Percentiles rank a stretch among this genome's conserved stretches.
phyloP scores from a whole-genome alignment of 192 early-diverging fungal species.

The Coemansia sp. region DNA sequence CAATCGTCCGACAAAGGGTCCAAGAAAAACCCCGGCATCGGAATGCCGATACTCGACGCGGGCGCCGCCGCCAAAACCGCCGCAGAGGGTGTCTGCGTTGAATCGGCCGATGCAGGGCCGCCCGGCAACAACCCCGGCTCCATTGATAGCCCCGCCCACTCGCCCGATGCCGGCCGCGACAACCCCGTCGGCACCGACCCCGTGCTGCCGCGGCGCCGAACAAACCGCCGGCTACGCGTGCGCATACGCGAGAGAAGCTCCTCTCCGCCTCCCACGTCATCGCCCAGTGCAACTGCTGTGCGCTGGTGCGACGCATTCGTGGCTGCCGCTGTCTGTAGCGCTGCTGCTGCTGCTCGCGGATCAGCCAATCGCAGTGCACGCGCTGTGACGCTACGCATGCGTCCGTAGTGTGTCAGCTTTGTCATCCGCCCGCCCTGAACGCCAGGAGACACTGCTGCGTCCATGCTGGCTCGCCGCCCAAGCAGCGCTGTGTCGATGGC shows the following conservation, averaged over 20 bases:
- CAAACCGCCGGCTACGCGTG: not conserved
- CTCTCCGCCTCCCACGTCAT: slow-evolving; percentile 11
- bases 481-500: not conserved
- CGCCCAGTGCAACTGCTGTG: not conserved
- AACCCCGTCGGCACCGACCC: slow-evolving; percentile 26
- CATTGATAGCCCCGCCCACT: too few species aligned
- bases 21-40: slow-evolving; percentile 49
- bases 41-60: slow-evolving; percentile 43
- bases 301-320: slow-evolving; percentile 4
- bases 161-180: slow-evolving; percentile 26
- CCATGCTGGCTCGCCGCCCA: not conserved
- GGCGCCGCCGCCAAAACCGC: not conserved
- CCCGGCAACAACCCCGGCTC: too few species aligned
- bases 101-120: not conserved
- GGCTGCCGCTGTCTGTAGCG: slow-evolving; percentile 11
- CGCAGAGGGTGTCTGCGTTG: not conserved
- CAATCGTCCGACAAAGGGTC: slow-evolving; percentile 46
- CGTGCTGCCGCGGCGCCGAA: slow-evolving; percentile 11
- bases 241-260: not conserved
- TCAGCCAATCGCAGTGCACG: slow-evolving; percentile 48
- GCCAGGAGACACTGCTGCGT: not conserved
- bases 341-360: slow-evolving; percentile 15
- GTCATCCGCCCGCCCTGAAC: slow-evolving; percentile 47
- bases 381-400: slow-evolving; percentile 46
- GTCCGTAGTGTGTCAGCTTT: slow-evolving; percentile 52